A percentile compares a stretch with the other conserved stretches of the same genome.
Evolutionary conservation across 2,329 filamentous ascomycete genomes (phyloP).

Genomic region (Diaporthe aspalathi): DNA sequence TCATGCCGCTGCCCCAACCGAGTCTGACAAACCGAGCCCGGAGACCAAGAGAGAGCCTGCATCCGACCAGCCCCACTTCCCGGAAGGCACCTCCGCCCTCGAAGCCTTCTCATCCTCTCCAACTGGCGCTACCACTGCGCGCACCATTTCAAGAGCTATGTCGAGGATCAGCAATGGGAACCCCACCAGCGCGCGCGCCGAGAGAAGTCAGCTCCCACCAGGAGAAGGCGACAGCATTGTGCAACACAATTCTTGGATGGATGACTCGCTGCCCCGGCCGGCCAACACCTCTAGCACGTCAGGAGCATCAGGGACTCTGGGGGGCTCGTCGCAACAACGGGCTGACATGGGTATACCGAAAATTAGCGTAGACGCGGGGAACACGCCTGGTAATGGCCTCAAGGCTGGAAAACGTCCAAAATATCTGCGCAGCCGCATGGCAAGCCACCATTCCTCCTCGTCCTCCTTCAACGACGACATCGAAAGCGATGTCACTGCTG

Average conservation of each 20-base stretch:
- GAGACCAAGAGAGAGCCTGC: slow-evolving; percentile 36
- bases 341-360: slow-evolving; percentile 50
- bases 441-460: slow-evolving; percentile 69
- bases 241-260: background rate
- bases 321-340: slow-evolving; percentile 47
- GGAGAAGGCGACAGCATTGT: slow-evolving; percentile 44
- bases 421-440: slow-evolving; percentile 67
- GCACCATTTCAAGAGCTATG: slow-evolving; percentile 64
- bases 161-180: slow-evolving; percentile 54
- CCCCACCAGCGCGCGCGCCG: slow-evolving; percentile 38
- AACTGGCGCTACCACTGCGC: slow-evolving; percentile 64
- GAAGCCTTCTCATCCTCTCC: slow-evolving; percentile 68
- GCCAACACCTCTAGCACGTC: slow-evolving; percentile 46
- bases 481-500: slow-evolving; percentile 78
- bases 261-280: slow-evolving; percentile 48
- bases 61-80: slow-evolving; percentile 35
- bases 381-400: slow-evolving; percentile 59
- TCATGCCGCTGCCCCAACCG: slow-evolving; percentile 4
- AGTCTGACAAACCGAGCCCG: slow-evolving; percentile 10
- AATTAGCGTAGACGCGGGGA: slow-evolving; percentile 56
- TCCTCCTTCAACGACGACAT: slow-evolving; percentile 72
- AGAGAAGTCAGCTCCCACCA: slow-evolving; percentile 39
- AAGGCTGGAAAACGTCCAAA: slow-evolving; percentile 62
- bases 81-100: slow-evolving; percentile 56
- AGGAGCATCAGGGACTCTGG: slow-evolving; percentile 43